These are phyloP conservation scores for Ustilago bromivora DNA, from an alignment of 1,284 basidiomycete species.

Conservation along the genomic window DNA sequence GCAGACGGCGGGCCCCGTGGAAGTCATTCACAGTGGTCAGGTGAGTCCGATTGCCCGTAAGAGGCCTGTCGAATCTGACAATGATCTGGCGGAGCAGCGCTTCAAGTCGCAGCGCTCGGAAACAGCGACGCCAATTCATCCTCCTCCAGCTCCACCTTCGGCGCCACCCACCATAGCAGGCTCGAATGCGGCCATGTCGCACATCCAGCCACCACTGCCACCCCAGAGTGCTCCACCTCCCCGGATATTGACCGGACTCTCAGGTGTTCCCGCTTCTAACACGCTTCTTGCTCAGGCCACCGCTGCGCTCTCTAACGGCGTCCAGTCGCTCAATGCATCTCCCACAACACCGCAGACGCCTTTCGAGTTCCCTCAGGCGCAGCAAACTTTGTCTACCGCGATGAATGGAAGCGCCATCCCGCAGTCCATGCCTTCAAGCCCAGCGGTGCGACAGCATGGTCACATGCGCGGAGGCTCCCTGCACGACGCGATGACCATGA, in stretches of 20 bases:
- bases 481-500: slow-evolving; percentile 53
- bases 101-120: slow-evolving; percentile 51
- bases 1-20: slow-evolving; percentile 10
- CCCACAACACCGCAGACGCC: slow-evolving; percentile 50
- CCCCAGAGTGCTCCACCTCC: slow-evolving; percentile 25
- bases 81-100: slow-evolving; percentile 37
- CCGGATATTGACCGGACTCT: slow-evolving; percentile 15
- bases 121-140: slow-evolving; percentile 34
- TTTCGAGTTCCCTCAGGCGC: slow-evolving; percentile 46
- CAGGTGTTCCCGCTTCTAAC: slow-evolving; percentile 2
- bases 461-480: slow-evolving; percentile 42
- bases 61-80: slow-evolving; percentile 49
- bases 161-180: slow-evolving; percentile 29
- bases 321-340: slow-evolving; percentile 44
- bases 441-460: slow-evolving; percentile 35
- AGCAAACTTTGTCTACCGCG: slow-evolving; percentile 17
- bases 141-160: slow-evolving; percentile 41
- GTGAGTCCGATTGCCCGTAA: slow-evolving; percentile 44
- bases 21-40: slow-evolving; percentile 23
- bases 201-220: slow-evolving; percentile 31
- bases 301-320: slow-evolving; percentile 25
- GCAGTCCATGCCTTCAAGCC: slow-evolving; percentile 49
- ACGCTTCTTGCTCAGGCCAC: slow-evolving; percentile 23
- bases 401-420: slow-evolving; percentile 13
- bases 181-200: slow-evolving; percentile 13